Percentiles rank a stretch among this genome's conserved stretches.
Evolutionary conservation across 257 asterid genomes (phyloP).

Genomic region (Euphrasia confusa): DNA sequence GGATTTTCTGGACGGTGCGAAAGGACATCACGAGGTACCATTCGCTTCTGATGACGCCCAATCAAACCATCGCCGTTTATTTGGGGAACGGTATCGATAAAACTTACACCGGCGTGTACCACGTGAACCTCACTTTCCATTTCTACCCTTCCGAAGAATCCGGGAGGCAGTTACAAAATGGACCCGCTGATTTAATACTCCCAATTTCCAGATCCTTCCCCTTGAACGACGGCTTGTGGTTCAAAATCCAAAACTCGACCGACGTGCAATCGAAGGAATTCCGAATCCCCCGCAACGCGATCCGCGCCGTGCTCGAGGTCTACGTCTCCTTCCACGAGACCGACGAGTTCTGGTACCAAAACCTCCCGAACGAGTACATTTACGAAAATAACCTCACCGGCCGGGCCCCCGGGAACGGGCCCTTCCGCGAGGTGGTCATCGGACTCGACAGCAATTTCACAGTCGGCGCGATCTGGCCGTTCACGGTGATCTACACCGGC

Average conservation of each 20-base stretch:
- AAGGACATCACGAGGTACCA: constrained; percentile 72
- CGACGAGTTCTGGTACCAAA: constrained; percentile 77
- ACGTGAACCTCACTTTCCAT: constrained; percentile 53
- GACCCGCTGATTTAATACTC: constrained; percentile 52
- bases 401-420: constrained; percentile 54
- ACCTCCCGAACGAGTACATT: constrained; percentile 55
- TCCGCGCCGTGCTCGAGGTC: constrained; percentile 63
- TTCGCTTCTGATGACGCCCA: constrained; percentile 42
- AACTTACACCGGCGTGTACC: constrained; percentile 73
- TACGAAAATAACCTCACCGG: constrained; percentile 36
- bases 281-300: constrained; percentile 48
- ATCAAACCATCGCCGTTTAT: constrained; percentile 58
- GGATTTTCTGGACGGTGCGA: constrained; percentile 65
- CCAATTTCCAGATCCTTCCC: constrained; percentile 63
- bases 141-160: constrained; percentile 44
- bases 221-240: constrained; percentile 75
- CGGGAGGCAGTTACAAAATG: background rate
- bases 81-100: constrained; percentile 53
- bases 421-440: constrained; percentile 68
- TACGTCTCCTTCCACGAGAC: constrained; percentile 76
- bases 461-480: constrained; percentile 75
- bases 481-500: constrained; percentile 70
- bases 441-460: constrained; percentile 36
- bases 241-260: constrained; percentile 49
- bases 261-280: constrained; percentile 43